These are phyloP conservation scores for Entomortierella beljakovae DNA, from an alignment of 192 early-diverging fungal genomes.

Conservation along the genomic window DNA sequence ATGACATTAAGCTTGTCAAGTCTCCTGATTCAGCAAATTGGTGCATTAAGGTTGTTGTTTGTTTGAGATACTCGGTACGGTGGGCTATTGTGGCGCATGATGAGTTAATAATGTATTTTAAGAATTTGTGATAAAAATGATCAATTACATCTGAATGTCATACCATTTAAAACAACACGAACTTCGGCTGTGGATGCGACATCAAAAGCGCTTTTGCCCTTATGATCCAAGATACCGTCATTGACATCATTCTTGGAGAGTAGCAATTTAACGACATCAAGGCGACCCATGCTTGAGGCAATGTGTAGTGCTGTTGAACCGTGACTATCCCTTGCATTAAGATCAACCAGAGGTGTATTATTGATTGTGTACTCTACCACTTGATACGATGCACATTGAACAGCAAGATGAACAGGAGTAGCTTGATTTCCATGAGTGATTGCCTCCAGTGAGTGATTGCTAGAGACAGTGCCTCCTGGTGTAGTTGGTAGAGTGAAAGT, in stretches of 20 bases:
- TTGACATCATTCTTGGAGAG: constrained; percentile 72
- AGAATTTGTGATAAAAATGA: not conserved
- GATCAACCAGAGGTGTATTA: constrained; percentile 54
- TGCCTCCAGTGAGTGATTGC: constrained; percentile 42
- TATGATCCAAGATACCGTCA: constrained; percentile 71
- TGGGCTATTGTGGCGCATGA: constrained; percentile 39
- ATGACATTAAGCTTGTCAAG: constrained; percentile 37
- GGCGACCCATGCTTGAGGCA: constrained; percentile 73
- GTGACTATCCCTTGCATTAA: constrained; percentile 66
- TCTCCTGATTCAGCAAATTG: constrained; percentile 59
- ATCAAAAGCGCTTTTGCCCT: constrained; percentile 71
- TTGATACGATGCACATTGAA: constrained; percentile 72
- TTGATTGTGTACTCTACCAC: constrained; percentile 66
- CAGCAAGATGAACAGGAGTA: constrained; percentile 60
- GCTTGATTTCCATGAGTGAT: constrained; percentile 27
- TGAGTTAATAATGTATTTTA: not conserved
- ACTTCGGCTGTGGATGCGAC: constrained; percentile 61
- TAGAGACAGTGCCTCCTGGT: constrained; percentile 42
- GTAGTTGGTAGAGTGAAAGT: constrained; percentile 20
- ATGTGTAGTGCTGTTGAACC: constrained; percentile 82
- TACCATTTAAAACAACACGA: constrained; percentile 65
- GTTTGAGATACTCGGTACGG: constrained; percentile 63
- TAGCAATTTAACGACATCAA: constrained; percentile 75
- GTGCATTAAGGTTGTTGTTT: constrained; percentile 62
- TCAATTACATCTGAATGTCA: not conserved